These are phyloP conservation scores for Phytophthora tentaculata DNA, from an alignment of 352 stramenopile genomes.

Conservation along the genomic window DNA sequence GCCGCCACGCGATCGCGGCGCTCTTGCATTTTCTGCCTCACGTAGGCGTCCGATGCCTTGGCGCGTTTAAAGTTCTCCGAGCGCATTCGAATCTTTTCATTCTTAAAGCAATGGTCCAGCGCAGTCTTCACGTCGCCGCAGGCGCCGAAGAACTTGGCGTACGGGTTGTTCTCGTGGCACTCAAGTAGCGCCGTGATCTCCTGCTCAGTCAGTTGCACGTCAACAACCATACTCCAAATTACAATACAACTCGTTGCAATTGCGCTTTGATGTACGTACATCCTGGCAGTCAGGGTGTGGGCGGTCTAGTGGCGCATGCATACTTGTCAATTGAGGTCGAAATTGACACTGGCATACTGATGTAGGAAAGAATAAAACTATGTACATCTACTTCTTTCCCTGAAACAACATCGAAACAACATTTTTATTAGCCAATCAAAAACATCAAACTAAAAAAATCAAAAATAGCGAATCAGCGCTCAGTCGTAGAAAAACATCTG, in stretches of 20 bases:
- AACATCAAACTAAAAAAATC: too few species aligned
- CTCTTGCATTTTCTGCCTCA: conserved; percentile 83
- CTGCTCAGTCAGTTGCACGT: too few species aligned
- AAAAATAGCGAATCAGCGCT: too few species aligned
- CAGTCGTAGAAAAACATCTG: too few species aligned
- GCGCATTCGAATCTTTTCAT: conserved; percentile 69
- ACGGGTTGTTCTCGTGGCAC: conserved; percentile 81
- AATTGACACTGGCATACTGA: too few species aligned
- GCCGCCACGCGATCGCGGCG: conserved; percentile 53
- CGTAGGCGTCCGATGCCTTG: conserved; percentile 69
- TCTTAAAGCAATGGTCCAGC: conserved; percentile 81
- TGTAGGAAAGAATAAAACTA: too few species aligned
- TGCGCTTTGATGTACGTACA: conserved; percentile 38
- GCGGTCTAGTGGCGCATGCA: conserved; percentile 84
- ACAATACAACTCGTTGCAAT: not conserved
- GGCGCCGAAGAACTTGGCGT: conserved; percentile 78
- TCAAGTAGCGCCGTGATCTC: conserved; percentile 70
- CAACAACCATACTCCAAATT: conserved; percentile 2
- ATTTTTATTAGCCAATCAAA: too few species aligned
- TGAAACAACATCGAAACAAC: too few species aligned
- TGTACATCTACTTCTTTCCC: too few species aligned
- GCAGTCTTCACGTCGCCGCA: conserved; percentile 78
- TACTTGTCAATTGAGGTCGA: too few species aligned
- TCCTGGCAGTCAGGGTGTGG: conserved; percentile 83
- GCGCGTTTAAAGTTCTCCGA: conserved; percentile 70